phyloP scores from a whole-genome alignment of 768 basidiomycete genomes.

The Arthromyces matolae region DNA sequence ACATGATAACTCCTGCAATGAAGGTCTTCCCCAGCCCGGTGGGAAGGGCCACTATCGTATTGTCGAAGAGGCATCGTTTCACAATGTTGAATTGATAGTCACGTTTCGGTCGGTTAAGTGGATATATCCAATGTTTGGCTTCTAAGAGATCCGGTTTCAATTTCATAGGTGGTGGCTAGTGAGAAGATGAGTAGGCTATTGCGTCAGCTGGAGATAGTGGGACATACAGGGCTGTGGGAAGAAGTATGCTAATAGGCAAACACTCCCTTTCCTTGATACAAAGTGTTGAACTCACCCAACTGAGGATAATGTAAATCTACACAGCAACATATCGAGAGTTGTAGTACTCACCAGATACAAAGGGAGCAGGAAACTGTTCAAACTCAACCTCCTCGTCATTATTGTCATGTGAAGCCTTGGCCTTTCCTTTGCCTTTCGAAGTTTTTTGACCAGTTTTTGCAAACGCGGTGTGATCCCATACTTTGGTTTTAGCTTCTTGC shows the following conservation, averaged over 20 bases:
- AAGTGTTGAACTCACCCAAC: slow-evolving; percentile 46
- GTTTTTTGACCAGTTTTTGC: slow-evolving; percentile 68
- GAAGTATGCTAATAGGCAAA: background rate
- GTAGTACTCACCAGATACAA: slow-evolving; percentile 59
- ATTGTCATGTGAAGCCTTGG: slow-evolving; percentile 40
- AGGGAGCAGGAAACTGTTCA: slow-evolving; percentile 83
- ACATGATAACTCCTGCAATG: slow-evolving; percentile 94
- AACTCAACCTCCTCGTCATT: slow-evolving; percentile 62
- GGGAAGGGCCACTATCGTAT: slow-evolving; percentile 90
- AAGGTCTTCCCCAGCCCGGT: slow-evolving; percentile 98
- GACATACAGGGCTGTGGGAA: slow-evolving; percentile 28
- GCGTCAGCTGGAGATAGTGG: background rate
- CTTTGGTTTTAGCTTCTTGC: slow-evolving; percentile 65
- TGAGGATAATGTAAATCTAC: slow-evolving; percentile 20
- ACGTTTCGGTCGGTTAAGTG: slow-evolving; percentile 81
- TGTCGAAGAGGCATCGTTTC: slow-evolving; percentile 80
- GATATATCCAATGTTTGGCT: slow-evolving; percentile 86
- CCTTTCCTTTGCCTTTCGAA: slow-evolving; percentile 52
- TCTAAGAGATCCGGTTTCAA: slow-evolving; percentile 72
- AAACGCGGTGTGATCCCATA: slow-evolving; percentile 89
- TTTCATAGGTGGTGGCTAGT: slow-evolving; percentile 74
- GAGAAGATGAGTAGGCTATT: background rate
- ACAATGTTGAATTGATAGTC: slow-evolving; percentile 96
- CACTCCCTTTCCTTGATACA: no score
- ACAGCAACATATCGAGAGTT: no score